Conservation (phyloP, 768 basidiomycete species). For the Boletus sensibilis region DNA sequence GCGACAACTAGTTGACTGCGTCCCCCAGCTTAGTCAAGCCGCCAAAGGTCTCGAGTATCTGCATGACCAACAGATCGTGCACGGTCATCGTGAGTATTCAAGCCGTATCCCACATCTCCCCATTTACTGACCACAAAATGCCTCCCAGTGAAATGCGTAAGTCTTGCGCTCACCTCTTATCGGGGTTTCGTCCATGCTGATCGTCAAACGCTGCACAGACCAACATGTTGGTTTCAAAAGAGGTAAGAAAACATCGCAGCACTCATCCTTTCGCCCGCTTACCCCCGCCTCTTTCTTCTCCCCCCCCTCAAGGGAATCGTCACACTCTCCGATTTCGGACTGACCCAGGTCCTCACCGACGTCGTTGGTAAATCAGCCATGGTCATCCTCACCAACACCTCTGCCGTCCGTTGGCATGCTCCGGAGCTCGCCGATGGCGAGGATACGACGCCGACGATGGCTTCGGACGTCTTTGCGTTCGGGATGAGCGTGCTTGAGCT, state of each 20-base stretch:
- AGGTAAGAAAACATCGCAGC: constrained; percentile 31
- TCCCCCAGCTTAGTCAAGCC: constrained; percentile 48
- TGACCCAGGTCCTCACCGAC: constrained; percentile 60
- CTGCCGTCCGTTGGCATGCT: constrained; percentile 58
- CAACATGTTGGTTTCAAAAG: constrained; percentile 57
- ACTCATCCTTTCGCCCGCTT: not conserved
- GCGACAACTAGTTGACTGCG: not conserved
- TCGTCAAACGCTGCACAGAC: constrained; percentile 33
- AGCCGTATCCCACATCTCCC: not conserved
- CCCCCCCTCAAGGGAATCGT: constrained; percentile 43
- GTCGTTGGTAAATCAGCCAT: constrained; percentile 50
- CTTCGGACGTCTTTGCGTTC: constrained; percentile 56
- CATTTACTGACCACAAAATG: constrained; percentile 4
- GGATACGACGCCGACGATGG: constrained; percentile 41
- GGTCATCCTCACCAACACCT: constrained; percentile 44
- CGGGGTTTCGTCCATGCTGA: constrained; percentile 3
- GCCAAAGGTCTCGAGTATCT: constrained; percentile 58
- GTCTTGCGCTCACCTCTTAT: constrained; percentile 20
- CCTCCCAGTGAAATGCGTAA: constrained; percentile 56
- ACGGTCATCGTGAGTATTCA: constrained; percentile 56
- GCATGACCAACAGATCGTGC: constrained; percentile 50
- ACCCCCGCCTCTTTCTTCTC: not conserved
- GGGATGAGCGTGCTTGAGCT: constrained; percentile 62
- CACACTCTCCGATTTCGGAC: constrained; percentile 62
- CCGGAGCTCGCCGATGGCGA: constrained; percentile 56